Evolutionary conservation across 148 eudicot species (phyloP).

Genomic region (Rhododendron mucronatum): DNA sequence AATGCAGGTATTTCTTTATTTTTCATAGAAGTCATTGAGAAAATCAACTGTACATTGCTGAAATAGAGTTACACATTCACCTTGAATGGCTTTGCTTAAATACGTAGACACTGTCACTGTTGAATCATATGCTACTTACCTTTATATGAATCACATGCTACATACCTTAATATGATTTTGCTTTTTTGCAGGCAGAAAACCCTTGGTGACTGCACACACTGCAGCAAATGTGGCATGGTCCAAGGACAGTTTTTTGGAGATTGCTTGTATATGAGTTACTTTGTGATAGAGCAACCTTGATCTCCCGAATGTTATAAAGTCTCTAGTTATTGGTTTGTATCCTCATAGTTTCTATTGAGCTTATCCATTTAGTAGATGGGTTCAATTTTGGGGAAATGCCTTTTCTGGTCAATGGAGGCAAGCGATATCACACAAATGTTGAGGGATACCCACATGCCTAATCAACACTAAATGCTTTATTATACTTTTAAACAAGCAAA

Average conservation of each 20-base stretch:
- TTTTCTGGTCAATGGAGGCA: not conserved
- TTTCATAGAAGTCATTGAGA: not conserved
- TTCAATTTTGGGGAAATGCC: not conserved
- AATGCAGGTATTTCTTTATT: conserved; percentile 58
- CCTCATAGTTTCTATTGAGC: not conserved
- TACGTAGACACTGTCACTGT: not conserved
- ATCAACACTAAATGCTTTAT: not conserved
- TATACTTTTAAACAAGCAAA: not conserved
- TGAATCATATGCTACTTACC: not conserved
- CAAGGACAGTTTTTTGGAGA: conserved; percentile 99
- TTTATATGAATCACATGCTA: not conserved
- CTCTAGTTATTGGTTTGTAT: not conserved
- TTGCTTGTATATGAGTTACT: conserved; percentile 80
- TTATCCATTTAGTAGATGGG: not conserved
- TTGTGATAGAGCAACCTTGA: not conserved
- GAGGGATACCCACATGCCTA: not conserved
- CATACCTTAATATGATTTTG: not conserved
- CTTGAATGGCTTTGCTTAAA: not conserved
- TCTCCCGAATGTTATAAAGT: not conserved
- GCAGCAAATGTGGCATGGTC: conserved; percentile 61
- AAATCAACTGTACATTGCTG: not conserved
- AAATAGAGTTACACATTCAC: not conserved
- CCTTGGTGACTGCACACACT: conserved; percentile 78
- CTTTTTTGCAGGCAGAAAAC: conserved; percentile 81
- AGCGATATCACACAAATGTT: not conserved